Conservation (phyloP, 495 filamentous ascomycete species). For the Coniosporium apollinis region DNA sequence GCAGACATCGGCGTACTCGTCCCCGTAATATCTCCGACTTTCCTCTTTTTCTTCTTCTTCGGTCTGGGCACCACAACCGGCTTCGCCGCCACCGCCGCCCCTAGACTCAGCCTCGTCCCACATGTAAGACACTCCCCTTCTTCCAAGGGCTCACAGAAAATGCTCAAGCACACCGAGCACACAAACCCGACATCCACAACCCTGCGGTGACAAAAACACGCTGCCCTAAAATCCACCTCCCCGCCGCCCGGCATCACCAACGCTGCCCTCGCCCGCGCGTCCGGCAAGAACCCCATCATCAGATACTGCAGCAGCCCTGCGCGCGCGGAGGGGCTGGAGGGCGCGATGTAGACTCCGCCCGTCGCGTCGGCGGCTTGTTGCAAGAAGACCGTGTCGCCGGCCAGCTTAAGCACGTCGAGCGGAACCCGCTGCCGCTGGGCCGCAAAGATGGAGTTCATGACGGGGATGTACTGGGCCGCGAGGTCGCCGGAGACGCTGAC, state of each 20-base stretch:
- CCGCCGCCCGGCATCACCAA: slow-evolving; percentile 66
- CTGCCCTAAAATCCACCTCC: slow-evolving; percentile 86
- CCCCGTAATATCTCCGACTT: slow-evolving; percentile 22
- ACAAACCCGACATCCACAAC: slow-evolving; percentile 90
- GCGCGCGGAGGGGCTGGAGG: slow-evolving; percentile 29
- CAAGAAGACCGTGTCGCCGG: slow-evolving; percentile 77
- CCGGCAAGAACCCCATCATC: slow-evolving; percentile 85
- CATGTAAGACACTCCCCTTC: slow-evolving; percentile 63
- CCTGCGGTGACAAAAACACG: slow-evolving; percentile 87
- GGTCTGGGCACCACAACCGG: slow-evolving; percentile 56
- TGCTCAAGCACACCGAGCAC: slow-evolving; percentile 89
- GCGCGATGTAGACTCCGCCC: slow-evolving; percentile 66
- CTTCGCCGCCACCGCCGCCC: slow-evolving; percentile 54
- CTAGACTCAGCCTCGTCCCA: slow-evolving; percentile 61
- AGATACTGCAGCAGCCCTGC: slow-evolving; percentile 70
- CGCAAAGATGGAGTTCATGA: slow-evolving; percentile 96
- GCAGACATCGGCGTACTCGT: slow-evolving; percentile 14
- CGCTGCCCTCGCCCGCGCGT: slow-evolving; percentile 46
- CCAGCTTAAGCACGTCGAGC: slow-evolving; percentile 76
- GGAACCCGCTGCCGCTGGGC: slow-evolving; percentile 72
- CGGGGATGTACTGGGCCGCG: slow-evolving; percentile 83
- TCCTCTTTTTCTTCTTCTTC: slow-evolving; percentile 60
- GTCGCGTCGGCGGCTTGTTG: slow-evolving; percentile 91
- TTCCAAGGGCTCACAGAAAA: slow-evolving; percentile 16
- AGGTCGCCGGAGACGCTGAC: slow-evolving; percentile 70